phyloP scores from a whole-genome alignment of 768 basidiomycete species.

The Suillus luteus region DNA sequence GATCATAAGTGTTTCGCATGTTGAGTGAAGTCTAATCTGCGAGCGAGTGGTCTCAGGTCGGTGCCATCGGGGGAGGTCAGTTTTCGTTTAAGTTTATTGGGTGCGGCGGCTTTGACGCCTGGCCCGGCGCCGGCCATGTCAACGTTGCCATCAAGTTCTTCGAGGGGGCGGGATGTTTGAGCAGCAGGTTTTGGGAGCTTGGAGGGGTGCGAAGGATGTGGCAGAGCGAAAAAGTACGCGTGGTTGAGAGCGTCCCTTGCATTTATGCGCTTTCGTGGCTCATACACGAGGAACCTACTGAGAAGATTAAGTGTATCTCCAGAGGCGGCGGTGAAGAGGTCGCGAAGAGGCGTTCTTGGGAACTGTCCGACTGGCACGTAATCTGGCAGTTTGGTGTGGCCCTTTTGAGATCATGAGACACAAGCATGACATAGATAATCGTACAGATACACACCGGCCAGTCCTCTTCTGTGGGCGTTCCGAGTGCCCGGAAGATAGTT shows the following conservation, averaged over 20 bases:
- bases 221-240: conserved; percentile 83
- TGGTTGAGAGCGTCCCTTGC: conserved; percentile 84
- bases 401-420: conserved; percentile 45
- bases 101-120: conserved; percentile 51
- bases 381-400: conserved; percentile 88
- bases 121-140: conserved; percentile 52
- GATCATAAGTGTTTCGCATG: conserved; percentile 17
- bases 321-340: conserved; percentile 90
- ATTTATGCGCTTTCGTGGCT: conserved; percentile 79
- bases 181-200: conserved; percentile 78
- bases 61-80: conserved; percentile 55
- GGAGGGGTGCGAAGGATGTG: conserved; percentile 85
- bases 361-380: conserved; percentile 87
- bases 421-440: background rate
- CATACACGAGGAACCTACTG: conserved; percentile 76
- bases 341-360: conserved; percentile 77
- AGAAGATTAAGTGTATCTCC: conserved; percentile 84
- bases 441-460: conserved; percentile 75
- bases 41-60: conserved; percentile 60
- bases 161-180: conserved; percentile 57
- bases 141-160: conserved; percentile 78
- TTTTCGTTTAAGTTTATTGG: conserved; percentile 70
- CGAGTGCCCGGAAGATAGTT: conserved; percentile 90
- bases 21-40: conserved; percentile 72
- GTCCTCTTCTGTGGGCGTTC: conserved; percentile 94